Evolutionary conservation across 768 basidiomycete species (phyloP), one percentile per base, ranked within the genome.

Genomic region (Agrocybe pediades): DNA sequence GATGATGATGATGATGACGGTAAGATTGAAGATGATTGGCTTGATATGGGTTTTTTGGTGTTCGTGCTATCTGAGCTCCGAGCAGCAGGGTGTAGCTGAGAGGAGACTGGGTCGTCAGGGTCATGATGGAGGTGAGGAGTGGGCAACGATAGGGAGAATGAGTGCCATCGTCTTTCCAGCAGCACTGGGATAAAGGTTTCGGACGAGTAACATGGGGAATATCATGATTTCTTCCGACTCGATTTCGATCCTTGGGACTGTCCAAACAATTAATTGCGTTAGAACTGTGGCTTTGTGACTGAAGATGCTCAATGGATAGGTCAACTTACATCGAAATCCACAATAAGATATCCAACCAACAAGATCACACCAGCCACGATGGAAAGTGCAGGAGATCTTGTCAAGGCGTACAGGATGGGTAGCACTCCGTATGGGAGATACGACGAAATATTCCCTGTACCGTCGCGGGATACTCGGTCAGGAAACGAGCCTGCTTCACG

Each of bases 351-450:
- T 6, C 62, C 61, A 21, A 49, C 58, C 41, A 65, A 48, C 29
- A 65, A 49, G 5, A 67, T 49, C 23, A 57, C 51, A 21, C 58
- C 62, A 41, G 57, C 54, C 11, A 56, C 47, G 25, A 63, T 44
- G 17, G 62, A 58, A 13, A 62, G 11, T 20, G 51, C 55, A 15
- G 62, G 53, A 16, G 62, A 59, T n/a, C 62, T 58, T 5, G 63
- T 63, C 25, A 67, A 43, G 17, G 62, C 62, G 21, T 63, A 62
- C 11, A 67, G 43, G 25, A 67, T 49, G 4, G 65, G 64, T 16
- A 67, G 41, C 11, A 61, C 49, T 9, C 65, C 63, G 27, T 63
- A 67, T 15, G 64, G 64, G 2, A 67, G 40, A 41, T 62, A 62
- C 17, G 62, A 48, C 6, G 50, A 25, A 25, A 64, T 41, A n/a